These are phyloP conservation scores for Stagonosporopsis rhizophila DNA, from an alignment of 2,329 filamentous ascomycete species.

Conservation along the genomic window DNA sequence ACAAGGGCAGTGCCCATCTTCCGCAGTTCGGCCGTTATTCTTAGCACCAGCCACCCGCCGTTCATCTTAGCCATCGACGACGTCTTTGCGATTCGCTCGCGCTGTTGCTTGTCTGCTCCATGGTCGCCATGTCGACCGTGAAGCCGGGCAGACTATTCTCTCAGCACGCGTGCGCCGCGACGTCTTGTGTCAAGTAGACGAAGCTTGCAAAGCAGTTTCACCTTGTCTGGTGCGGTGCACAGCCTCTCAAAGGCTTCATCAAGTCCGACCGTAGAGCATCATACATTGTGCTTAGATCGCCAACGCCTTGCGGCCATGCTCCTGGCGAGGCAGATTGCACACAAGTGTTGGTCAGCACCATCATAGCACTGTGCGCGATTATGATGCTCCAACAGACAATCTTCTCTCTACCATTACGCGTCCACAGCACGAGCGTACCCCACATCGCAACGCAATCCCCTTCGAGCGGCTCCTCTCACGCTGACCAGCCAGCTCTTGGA, in stretches of 20 bases:
- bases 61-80: not conserved
- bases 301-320: slow-evolving; percentile 2
- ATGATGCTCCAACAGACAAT: not conserved
- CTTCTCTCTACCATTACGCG: slow-evolving; percentile 13
- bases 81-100: not conserved
- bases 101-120: not conserved
- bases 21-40: slow-evolving; percentile 13
- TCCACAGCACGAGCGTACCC: slow-evolving; percentile 3
- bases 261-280: slow-evolving; percentile 8
- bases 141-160: not conserved
- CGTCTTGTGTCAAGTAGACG: slow-evolving; percentile 11
- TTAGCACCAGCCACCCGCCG: slow-evolving; percentile 5
- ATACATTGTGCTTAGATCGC: not conserved
- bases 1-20: not conserved
- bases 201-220: slow-evolving; percentile 18
- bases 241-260: slow-evolving; percentile 3
- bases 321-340: slow-evolving; percentile 13
- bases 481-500: not conserved
- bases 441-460: slow-evolving; percentile 1
- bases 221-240: slow-evolving; percentile 8
- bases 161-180: slow-evolving; percentile 1
- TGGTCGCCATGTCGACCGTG: not conserved
- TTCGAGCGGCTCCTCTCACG: not conserved
- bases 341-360: not conserved
- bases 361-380: slow-evolving; percentile 2